Percentiles rank a stretch among this genome's conserved stretches.
These are phyloP conservation scores for Cryphonectria nitschkei DNA, from an alignment of 2,329 filamentous ascomycete species.

Conservation along the genomic window DNA sequence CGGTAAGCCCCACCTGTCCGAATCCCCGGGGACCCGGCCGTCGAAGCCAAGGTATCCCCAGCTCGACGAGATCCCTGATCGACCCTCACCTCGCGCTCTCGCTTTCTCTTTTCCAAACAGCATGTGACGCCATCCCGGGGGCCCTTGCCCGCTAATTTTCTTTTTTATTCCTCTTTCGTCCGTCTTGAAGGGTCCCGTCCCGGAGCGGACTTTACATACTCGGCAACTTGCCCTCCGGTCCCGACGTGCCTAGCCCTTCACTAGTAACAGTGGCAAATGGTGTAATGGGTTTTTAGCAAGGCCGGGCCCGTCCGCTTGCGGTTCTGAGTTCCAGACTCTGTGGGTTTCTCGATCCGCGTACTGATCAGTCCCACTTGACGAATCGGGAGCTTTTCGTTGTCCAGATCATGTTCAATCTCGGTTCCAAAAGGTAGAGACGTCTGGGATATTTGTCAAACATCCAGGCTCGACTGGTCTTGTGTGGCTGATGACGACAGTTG, in stretches of 20 bases:
- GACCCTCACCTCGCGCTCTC: background rate
- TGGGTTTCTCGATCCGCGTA: background rate
- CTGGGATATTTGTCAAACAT: background rate
- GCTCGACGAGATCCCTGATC: background rate
- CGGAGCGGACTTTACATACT: background rate
- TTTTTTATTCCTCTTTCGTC: background rate
- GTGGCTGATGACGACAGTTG: background rate
- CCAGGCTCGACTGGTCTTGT: background rate
- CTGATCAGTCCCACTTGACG: background rate
- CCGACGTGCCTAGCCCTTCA: background rate
- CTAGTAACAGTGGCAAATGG: no score
- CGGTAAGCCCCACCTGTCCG: slow-evolving; percentile 17
- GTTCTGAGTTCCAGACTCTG: background rate
- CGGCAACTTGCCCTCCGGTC: background rate
- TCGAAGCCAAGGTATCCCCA: background rate
- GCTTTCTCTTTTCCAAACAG: background rate
- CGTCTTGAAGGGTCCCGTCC: background rate
- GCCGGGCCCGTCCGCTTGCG: background rate
- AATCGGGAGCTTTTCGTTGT: background rate
- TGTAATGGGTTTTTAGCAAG: background rate
- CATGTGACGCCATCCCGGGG: slow-evolving; percentile 3
- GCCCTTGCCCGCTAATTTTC: background rate
- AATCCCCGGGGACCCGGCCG: background rate
- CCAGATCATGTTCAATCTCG: background rate
- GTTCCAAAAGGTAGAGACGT: no score